These are phyloP conservation scores for Diaporthe ampelina DNA, from an alignment of 2,329 filamentous ascomycete species.

Conservation along the genomic window DNA sequence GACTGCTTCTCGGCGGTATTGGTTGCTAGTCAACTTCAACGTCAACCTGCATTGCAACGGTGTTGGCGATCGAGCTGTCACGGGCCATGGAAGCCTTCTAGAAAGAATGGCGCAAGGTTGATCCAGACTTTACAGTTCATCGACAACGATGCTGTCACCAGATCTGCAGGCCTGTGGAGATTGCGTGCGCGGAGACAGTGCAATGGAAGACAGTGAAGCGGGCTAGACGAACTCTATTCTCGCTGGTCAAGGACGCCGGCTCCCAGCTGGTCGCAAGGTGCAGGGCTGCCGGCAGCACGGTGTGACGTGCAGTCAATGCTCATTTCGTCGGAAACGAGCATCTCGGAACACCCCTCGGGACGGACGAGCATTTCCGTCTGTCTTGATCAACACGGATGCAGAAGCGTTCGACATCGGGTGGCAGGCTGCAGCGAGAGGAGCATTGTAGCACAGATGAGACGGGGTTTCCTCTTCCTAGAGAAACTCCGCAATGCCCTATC, in stretches of 20 bases:
- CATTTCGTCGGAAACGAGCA: slow-evolving; percentile 10
- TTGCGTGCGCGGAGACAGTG: slow-evolving; percentile 10
- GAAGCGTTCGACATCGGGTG: slow-evolving; percentile 16
- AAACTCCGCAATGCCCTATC: slow-evolving; percentile 20
- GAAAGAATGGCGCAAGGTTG: slow-evolving; percentile 34
- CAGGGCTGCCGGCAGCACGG: slow-evolving; percentile 23
- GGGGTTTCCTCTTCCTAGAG: slow-evolving; percentile 16
- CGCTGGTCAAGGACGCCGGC: slow-evolving; percentile 8
- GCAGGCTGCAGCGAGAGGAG: slow-evolving; percentile 7
- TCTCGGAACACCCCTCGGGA: slow-evolving; percentile 7
- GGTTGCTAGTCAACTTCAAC: slow-evolving; percentile 14
- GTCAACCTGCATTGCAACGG: slow-evolving; percentile 28
- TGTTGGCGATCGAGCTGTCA: slow-evolving; percentile 26
- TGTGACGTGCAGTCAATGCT: slow-evolving; percentile 31
- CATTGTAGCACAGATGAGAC: slow-evolving; percentile 18
- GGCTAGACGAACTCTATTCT: slow-evolving; percentile 29
- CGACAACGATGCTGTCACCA: slow-evolving; percentile 19
- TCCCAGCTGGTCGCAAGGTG: slow-evolving; percentile 4
- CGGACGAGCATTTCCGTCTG: not conserved
- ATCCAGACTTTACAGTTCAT: slow-evolving; percentile 33
- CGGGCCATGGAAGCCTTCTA: slow-evolving; percentile 33
- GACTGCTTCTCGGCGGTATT: not conserved
- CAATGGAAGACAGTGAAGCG: slow-evolving; percentile 20
- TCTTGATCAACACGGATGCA: slow-evolving; percentile 9
- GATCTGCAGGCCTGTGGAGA: slow-evolving; percentile 18